A percentile compares a stretch with the other conserved stretches of the same genome.
Evolutionary conservation across 2,329 filamentous ascomycete species (phyloP).

Genomic region (Cytospora mali): DNA sequence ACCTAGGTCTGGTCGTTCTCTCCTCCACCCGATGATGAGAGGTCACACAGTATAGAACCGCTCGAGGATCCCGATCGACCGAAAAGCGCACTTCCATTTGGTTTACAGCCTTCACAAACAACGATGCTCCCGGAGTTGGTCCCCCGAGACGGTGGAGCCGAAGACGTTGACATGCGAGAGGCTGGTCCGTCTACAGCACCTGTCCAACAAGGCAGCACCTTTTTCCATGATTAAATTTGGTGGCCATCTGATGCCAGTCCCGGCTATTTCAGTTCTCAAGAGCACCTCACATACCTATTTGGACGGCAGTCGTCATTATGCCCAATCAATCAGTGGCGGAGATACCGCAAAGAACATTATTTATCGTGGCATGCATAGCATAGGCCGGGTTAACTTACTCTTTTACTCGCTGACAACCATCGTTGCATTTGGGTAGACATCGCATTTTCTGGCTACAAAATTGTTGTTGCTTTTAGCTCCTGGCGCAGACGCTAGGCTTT

Average conservation of each 20-base stretch:
- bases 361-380: slow-evolving; percentile 25
- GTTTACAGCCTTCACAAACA: slow-evolving; percentile 43
- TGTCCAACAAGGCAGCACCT: slow-evolving; percentile 49
- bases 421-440: slow-evolving; percentile 24
- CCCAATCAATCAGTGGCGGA: slow-evolving; percentile 2
- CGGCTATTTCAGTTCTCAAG: background rate
- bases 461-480: slow-evolving; percentile 17
- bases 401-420: slow-evolving; percentile 13
- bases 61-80: slow-evolving; percentile 52
- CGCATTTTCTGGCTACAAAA: slow-evolving; percentile 25
- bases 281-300: background rate
- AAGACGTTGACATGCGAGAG: slow-evolving; percentile 60
- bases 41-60: slow-evolving; percentile 51
- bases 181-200: slow-evolving; percentile 59
- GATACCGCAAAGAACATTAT: slow-evolving; percentile 8
- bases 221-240: slow-evolving; percentile 50
- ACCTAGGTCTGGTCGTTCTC: slow-evolving; percentile 90
- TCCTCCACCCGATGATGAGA: slow-evolving; percentile 72
- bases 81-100: slow-evolving; percentile 53
- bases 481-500: slow-evolving; percentile 8
- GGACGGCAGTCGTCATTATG: slow-evolving; percentile 7
- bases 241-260: background rate
- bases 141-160: slow-evolving; percentile 40
- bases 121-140: slow-evolving; percentile 37
- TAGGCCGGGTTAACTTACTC: slow-evolving; percentile 16